These are phyloP conservation scores for Pythium brachiatum DNA, from an alignment of 352 stramenopile genomes.

Conservation along the genomic window DNA sequence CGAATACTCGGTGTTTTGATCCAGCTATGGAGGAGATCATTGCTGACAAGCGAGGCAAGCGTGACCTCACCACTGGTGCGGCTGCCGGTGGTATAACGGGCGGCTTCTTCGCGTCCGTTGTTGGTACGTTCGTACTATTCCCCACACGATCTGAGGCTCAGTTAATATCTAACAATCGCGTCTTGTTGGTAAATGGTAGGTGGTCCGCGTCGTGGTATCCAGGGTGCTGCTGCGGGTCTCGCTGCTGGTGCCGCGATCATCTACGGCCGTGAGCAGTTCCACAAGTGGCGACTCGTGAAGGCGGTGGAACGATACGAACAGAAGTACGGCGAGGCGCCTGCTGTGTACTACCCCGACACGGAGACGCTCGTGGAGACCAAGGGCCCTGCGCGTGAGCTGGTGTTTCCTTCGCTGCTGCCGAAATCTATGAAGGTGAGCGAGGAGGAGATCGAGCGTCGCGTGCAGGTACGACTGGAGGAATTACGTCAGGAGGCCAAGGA, in stretches of 20 bases:
- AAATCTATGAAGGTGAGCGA: slow-evolving; percentile 65
- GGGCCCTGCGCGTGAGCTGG: slow-evolving; percentile 45
- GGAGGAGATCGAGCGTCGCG: slow-evolving; percentile 75
- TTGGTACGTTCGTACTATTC: slow-evolving; percentile 52
- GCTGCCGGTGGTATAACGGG: slow-evolving; percentile 60
- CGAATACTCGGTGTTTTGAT: neutral
- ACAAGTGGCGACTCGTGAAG: slow-evolving; percentile 72
- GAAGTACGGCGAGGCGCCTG: slow-evolving; percentile 67
- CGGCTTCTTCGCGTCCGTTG: slow-evolving; percentile 64
- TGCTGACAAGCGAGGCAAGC: slow-evolving; percentile 59
- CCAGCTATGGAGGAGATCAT: slow-evolving; percentile 78
- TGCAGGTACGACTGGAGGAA: slow-evolving; percentile 70
- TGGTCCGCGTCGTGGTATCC: slow-evolving; percentile 61
- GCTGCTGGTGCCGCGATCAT: slow-evolving; percentile 56
- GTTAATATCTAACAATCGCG: neutral
- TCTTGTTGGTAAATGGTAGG: slow-evolving; percentile 29
- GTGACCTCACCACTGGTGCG: slow-evolving; percentile 56
- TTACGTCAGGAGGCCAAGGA: slow-evolving; percentile 37
- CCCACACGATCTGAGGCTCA: no score
- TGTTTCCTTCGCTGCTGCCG: slow-evolving; percentile 72
- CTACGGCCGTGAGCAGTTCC: slow-evolving; percentile 69
- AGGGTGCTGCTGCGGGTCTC: slow-evolving; percentile 61
- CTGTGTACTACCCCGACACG: slow-evolving; percentile 63
- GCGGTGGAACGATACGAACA: slow-evolving; percentile 75
- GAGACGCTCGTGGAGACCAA: slow-evolving; percentile 62